Conservation (phyloP, 257 asterid genomes). For the Voacanga thouarsii region DNA sequence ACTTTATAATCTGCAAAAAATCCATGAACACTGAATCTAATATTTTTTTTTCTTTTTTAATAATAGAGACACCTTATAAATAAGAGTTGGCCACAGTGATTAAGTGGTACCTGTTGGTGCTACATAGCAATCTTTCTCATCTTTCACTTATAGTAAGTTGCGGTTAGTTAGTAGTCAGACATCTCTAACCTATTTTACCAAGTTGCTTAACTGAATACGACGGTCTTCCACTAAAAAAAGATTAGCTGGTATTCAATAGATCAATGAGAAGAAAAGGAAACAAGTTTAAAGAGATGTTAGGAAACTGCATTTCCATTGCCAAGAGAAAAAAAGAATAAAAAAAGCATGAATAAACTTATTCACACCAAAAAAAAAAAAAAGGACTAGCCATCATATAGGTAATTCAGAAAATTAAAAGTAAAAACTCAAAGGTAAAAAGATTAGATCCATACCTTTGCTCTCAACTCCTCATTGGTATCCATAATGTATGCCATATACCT, state of each 20-base stretch:
- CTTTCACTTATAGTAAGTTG: background rate
- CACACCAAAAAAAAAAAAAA: background rate
- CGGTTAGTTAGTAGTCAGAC: background rate
- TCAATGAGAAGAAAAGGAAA: background rate
- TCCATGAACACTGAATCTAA: too few species aligned
- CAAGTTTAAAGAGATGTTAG: background rate
- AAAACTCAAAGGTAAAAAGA: conserved; percentile 1
- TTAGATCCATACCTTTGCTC: conserved; percentile 64
- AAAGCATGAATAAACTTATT: background rate
- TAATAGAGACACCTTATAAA: background rate
- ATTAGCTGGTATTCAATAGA: background rate
- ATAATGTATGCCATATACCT: conserved; percentile 99
- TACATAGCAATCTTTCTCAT: background rate
- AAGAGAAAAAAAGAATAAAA: background rate
- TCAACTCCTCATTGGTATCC: conserved; percentile 99
- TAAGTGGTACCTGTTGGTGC: background rate
- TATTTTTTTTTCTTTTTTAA: too few species aligned
- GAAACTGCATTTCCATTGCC: conserved; percentile 29
- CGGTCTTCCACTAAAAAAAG: background rate
- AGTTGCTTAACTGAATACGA: background rate
- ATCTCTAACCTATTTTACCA: background rate
- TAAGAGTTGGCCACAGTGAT: background rate
- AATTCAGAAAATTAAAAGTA: background rate
- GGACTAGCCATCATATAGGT: background rate
- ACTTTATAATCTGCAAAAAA: too few species aligned